These are phyloP conservation scores for Apiospora malaysiana DNA, from an alignment of 2,329 filamentous ascomycete genomes.

Conservation along the genomic window DNA sequence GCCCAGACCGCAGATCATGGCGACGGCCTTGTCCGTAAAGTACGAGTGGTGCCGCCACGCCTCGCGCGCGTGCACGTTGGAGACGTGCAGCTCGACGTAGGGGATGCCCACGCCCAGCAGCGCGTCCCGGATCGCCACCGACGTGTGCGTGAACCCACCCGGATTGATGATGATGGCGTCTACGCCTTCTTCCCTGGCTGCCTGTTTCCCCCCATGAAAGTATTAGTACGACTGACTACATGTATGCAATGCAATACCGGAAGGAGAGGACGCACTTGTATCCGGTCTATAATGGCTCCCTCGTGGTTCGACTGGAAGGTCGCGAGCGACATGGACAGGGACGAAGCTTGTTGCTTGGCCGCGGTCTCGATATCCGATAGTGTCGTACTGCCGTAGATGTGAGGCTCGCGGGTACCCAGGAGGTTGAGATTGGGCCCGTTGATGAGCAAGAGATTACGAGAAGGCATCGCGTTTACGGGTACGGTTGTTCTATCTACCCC, in stretches of 20 bases:
- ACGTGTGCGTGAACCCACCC: constrained; percentile 77
- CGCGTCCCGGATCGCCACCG: constrained; percentile 77
- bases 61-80: constrained; percentile 76
- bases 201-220: constrained; percentile 43
- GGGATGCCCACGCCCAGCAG: constrained; percentile 71
- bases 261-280: constrained; percentile 48
- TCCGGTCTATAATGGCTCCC: constrained; percentile 74
- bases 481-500: background rate
- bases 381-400: constrained; percentile 74
- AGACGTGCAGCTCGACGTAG: constrained; percentile 80
- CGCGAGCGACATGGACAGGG: constrained; percentile 55
- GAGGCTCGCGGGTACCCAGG: constrained; percentile 75
- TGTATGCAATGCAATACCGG: too few relatives aligned
- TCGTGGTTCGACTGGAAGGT: constrained; percentile 81
- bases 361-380: constrained; percentile 64
- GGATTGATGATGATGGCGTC: constrained; percentile 79
- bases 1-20: constrained; percentile 74
- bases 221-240: background rate
- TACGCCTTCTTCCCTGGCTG: constrained; percentile 55
- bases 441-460: constrained; percentile 67
- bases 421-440: constrained; percentile 87
- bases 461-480: constrained; percentile 6
- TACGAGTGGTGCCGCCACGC: constrained; percentile 72
- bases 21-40: constrained; percentile 76
- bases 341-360: constrained; percentile 54